phyloP scores from a whole-genome alignment of 192 early-diverging fungal species.

The Funneliformis mosseae region DNA sequence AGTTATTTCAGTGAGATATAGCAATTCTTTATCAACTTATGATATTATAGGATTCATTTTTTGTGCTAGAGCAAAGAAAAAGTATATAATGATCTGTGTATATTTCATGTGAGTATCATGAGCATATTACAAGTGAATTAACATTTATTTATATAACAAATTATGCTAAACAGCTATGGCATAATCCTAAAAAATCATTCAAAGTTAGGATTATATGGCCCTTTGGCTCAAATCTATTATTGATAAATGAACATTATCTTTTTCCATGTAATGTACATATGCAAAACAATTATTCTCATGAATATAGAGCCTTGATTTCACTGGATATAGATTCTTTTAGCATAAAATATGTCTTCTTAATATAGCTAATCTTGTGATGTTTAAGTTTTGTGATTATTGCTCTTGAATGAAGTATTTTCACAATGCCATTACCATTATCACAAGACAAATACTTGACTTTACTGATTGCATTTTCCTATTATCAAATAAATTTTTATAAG shows the following conservation, averaged over 20 bases:
- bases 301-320: neutral
- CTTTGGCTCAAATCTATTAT: neutral
- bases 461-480: conserved; percentile 24
- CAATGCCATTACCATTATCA: conserved; percentile 8
- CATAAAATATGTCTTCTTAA: conserved; percentile 26
- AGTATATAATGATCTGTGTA: too few species aligned
- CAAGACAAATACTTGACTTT: conserved; percentile 14
- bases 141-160: neutral
- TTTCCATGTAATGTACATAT: neutral
- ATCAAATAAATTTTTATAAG: conserved; percentile 21
- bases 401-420: conserved; percentile 20
- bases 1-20: too few species aligned
- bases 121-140: neutral
- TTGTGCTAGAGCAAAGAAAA: too few species aligned
- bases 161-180: too few species aligned
- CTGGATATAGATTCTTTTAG: neutral
- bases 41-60: too few species aligned
- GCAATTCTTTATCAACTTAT: too few species aligned
- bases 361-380: conserved; percentile 29
- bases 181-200: neutral
- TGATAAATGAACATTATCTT: neutral
- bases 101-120: neutral
- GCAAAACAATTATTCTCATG: neutral
- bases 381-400: conserved; percentile 18
- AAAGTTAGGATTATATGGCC: too few species aligned